Evolutionary conservation across 768 basidiomycete species (phyloP), one percentile per base, ranked within the genome.

Genomic region (Hydnomerulius pinastri): DNA sequence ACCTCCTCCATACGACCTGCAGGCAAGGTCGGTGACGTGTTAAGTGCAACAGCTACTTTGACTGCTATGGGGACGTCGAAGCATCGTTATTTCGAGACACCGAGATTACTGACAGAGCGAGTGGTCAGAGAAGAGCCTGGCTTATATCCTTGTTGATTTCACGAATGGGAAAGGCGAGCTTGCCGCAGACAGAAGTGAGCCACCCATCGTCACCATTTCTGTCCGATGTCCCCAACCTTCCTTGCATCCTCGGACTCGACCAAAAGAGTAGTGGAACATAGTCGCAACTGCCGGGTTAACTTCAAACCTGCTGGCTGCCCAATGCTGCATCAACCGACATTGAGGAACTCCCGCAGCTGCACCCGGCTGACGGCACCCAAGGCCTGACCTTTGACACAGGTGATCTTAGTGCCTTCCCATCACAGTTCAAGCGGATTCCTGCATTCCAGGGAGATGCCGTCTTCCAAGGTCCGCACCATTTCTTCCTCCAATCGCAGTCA

Each of bases 131-230:
- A 88, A 80, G 64, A 86, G 79, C 24, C 72, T 93, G 44, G 91
- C 91, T 4, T 92, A 86, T 65, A 91, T 90, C 10, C 78, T 88
- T 2, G 77, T 89, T 6, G 89, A 93, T 51, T 92, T 93, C 61
- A 86, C 74, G 7, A 74, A 77, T 52, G 67, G 78, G 11, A 70
- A 70, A 4, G 89, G 90, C 0, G 79, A 86, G 35, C 67, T 92
- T 15, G 85, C 91, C 4, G 90, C 90, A 8, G 92, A 90, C 60
- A 91, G 90, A 56, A 81, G 90, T 91, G 61, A 61, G 86, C n/a
- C n/a, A n/a, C n/a, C n/a, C n/a, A n/a, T n/a, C n/a, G n/a, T n/a
- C n/a, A n/a, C n/a, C n/a, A n/a, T n/a, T n/a, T n/a, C n/a, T n/a
- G n/a, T n/a, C n/a, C n/a, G n/a, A n/a, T n/a, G n/a, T n/a, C n/a